These are phyloP conservation scores for Physocladia obscura DNA, from an alignment of 192 early-diverging fungal species.

Conservation along the genomic window DNA sequence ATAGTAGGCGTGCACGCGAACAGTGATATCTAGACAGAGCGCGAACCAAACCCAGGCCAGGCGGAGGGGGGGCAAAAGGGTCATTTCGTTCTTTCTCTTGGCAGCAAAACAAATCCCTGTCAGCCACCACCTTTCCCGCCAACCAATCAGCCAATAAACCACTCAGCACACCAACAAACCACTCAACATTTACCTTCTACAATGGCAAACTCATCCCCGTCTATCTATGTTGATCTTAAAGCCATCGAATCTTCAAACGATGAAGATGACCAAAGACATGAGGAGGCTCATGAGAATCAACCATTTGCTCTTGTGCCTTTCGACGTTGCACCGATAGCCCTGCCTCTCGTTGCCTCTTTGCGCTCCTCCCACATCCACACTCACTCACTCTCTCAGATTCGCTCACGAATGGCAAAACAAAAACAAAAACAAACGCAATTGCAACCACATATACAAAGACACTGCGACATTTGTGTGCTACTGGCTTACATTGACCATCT, in stretches of 20 bases:
- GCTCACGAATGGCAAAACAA: background rate
- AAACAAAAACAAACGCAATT: background rate
- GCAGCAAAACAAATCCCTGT: background rate
- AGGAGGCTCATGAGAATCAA: no score
- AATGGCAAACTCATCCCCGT: no score
- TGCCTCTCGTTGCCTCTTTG: no score
- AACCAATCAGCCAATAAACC: background rate
- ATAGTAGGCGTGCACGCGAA: slow-evolving; percentile 69
- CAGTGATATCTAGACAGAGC: background rate
- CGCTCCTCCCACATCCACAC: background rate
- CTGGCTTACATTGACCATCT: background rate
- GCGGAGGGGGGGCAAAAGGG: background rate
- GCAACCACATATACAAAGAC: background rate
- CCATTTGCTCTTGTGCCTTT: no score
- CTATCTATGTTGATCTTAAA: no score
- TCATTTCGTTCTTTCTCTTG: background rate
- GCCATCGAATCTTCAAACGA: no score
- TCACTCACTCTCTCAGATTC: background rate
- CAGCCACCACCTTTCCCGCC: background rate
- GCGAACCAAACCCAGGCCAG: background rate
- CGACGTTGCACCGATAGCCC: no score
- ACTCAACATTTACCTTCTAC: no score
- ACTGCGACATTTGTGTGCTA: background rate
- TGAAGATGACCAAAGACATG: no score
- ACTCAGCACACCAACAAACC: no score